These are phyloP conservation scores for Cytospora chrysosperma DNA, from an alignment of 2,329 filamentous ascomycete genomes.

Conservation along the genomic window DNA sequence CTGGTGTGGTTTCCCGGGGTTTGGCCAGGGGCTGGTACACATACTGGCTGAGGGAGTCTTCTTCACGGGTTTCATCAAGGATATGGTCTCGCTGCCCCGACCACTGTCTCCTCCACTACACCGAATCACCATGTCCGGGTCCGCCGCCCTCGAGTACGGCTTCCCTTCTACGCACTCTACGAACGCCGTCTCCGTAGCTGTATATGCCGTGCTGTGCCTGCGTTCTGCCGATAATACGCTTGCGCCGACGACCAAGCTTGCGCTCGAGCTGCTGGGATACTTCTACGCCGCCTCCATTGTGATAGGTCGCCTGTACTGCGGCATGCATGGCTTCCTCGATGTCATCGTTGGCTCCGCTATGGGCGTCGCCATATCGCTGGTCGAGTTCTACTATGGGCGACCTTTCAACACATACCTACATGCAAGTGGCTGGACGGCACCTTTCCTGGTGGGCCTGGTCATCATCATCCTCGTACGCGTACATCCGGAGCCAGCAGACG, in stretches of 20 bases:
- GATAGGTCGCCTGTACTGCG: slow-evolving; percentile 89
- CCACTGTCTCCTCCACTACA: slow-evolving; percentile 89
- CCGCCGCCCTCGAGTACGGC: slow-evolving; percentile 90
- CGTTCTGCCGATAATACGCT: slow-evolving; percentile 64
- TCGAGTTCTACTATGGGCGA: slow-evolving; percentile 61
- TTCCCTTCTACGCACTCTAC: slow-evolving; percentile 97
- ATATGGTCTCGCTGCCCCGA: slow-evolving; percentile 86
- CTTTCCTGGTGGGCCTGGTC: slow-evolving; percentile 61
- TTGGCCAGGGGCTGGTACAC: slow-evolving; percentile 79
- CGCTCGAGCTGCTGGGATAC: slow-evolving; percentile 70
- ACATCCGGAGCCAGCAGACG: slow-evolving; percentile 93
- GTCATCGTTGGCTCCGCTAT: slow-evolving; percentile 78
- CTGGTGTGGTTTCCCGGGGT: slow-evolving; percentile 86
- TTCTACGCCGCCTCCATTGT: slow-evolving; percentile 89
- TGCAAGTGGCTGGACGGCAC: slow-evolving; percentile 61
- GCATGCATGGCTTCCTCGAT: slow-evolving; percentile 97
- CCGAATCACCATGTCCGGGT: slow-evolving; percentile 96
- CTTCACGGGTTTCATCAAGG: slow-evolving; percentile 90
- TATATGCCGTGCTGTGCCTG: slow-evolving; percentile 76
- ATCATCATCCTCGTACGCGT: slow-evolving; percentile 79
- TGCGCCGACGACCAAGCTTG: slow-evolving; percentile 55
- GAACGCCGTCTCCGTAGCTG: slow-evolving; percentile 90
- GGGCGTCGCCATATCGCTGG: slow-evolving; percentile 62
- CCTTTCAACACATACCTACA: slow-evolving; percentile 71
- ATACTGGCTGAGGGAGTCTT: slow-evolving; percentile 78